Percentiles rank a stretch among this genome's conserved stretches.
phyloP scores from a whole-genome alignment of 2,329 filamentous ascomycete species.

The Pseudogymnoascus sp. region DNA sequence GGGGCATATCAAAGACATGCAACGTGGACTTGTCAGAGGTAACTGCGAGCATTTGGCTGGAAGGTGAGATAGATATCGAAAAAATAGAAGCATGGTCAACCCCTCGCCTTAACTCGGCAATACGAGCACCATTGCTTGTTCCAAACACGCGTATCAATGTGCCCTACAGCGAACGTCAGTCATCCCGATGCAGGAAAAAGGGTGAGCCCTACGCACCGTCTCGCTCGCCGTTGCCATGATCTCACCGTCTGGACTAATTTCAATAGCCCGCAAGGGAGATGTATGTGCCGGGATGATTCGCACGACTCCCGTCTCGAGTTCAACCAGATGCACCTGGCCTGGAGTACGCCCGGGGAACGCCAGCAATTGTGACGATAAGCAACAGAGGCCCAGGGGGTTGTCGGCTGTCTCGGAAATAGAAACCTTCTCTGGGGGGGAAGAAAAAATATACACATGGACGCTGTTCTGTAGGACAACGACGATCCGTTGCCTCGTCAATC shows the following conservation, averaged over 20 bases:
- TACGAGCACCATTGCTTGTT: slow-evolving; percentile 69
- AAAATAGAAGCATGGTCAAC: slow-evolving; percentile 84
- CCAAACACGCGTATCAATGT: slow-evolving; percentile 84
- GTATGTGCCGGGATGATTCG: slow-evolving; percentile 91
- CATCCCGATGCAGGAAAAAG: not conserved
- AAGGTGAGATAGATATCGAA: slow-evolving; percentile 80
- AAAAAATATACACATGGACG: slow-evolving; percentile 74
- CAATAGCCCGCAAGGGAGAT: slow-evolving; percentile 68
- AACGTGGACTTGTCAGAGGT: slow-evolving; percentile 96
- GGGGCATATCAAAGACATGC: slow-evolving; percentile 83
- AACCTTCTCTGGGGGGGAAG: slow-evolving; percentile 61
- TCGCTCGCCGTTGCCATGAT: slow-evolving; percentile 86
- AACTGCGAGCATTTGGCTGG: slow-evolving; percentile 72
- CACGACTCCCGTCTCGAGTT: slow-evolving; percentile 70
- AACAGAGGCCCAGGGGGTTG: slow-evolving; percentile 75
- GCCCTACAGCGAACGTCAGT: slow-evolving; percentile 43
- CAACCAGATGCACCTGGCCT: slow-evolving; percentile 84
- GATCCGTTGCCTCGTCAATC: slow-evolving; percentile 68
- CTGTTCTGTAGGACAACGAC: slow-evolving; percentile 76
- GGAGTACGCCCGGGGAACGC: slow-evolving; percentile 81
- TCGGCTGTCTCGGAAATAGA: slow-evolving; percentile 78
- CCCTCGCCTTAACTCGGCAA: slow-evolving; percentile 80
- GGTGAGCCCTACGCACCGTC: slow-evolving; percentile 40
- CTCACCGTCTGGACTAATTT: slow-evolving; percentile 71
- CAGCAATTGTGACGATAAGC: slow-evolving; percentile 64